Evolutionary conservation across 345 rosid species (phyloP).

Genomic region (Salix udensis): DNA sequence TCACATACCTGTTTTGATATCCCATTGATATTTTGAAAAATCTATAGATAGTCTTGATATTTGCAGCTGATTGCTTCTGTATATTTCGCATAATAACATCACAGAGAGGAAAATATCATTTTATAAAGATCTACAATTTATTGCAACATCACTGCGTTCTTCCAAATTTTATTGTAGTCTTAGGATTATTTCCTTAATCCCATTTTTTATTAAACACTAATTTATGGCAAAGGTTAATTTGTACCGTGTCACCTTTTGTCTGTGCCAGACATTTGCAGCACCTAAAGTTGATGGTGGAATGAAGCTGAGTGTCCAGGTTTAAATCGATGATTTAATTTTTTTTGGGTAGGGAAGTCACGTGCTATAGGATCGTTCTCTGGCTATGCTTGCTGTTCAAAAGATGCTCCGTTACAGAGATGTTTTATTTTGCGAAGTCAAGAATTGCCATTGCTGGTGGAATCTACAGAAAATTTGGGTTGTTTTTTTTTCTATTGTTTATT

Average conservation of each 20-base stretch:
- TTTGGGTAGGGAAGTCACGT: slow-evolving; percentile 1
- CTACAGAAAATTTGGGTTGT: not conserved
- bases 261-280: not conserved
- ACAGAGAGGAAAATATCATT: not conserved
- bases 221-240: not conserved
- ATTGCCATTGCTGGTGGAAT: slow-evolving; percentile 14
- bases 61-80: not conserved
- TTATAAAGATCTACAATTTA: not conserved
- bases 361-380: not conserved
- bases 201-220: not conserved
- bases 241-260: not conserved
- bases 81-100: not conserved
- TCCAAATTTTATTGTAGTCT: not conserved
- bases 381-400: not conserved
- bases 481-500: not conserved
- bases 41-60: not conserved
- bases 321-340: not conserved
- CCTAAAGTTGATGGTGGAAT: slow-evolving; percentile 5
- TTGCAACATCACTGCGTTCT: too few species aligned
- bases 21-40: not conserved
- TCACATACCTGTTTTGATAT: not conserved
- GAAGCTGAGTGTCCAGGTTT: slow-evolving; percentile 21
- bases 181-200: not conserved
- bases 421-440: slow-evolving; percentile 10
- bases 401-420: not conserved